Percentiles rank a stretch among this genome's conserved stretches.
Evolutionary conservation across 2,329 filamentous ascomycete species (phyloP).

Genomic region (Alternaria dauci): DNA sequence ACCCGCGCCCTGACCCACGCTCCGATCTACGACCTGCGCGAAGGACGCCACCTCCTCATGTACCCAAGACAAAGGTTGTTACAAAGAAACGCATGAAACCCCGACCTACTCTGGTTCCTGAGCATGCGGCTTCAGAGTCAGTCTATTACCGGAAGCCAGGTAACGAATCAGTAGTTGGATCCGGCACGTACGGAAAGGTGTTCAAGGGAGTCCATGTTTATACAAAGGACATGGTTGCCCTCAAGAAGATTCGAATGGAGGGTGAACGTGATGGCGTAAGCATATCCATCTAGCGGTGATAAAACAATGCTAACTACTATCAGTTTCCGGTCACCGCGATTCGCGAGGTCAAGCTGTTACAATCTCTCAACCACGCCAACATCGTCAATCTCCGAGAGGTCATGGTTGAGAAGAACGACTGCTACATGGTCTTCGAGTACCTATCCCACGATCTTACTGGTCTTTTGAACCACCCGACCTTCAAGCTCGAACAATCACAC

Average conservation of each 20-base stretch:
- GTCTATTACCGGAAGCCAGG: conserved; percentile 95
- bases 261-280: conserved; percentile 80
- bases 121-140: conserved; percentile 81
- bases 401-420: conserved; percentile 98
- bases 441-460: conserved; percentile 95
- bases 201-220: conserved; percentile 96
- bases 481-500: conserved; percentile 82
- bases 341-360: conserved; percentile 89
- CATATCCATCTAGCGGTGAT: conserved; percentile 10
- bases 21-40: conserved; percentile 42
- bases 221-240: conserved; percentile 80
- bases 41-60: conserved; percentile 50
- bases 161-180: conserved; percentile 96
- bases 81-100: conserved; percentile 75
- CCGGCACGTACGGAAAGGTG: conserved; percentile 94
- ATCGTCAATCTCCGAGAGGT: conserved; percentile 86
- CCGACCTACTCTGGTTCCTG: conserved; percentile 73
- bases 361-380: conserved; percentile 82
- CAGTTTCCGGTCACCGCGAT: conserved; percentile 87
- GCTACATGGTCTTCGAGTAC: conserved; percentile 99
- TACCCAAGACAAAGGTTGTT: conserved; percentile 64
- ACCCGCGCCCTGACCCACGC: conserved; percentile 36
- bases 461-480: conserved; percentile 91
- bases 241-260: conserved; percentile 94
- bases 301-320: conserved; percentile 32